phyloP scores from a whole-genome alignment of 768 basidiomycete genomes.

The Phlegmacium glaucopus region DNA sequence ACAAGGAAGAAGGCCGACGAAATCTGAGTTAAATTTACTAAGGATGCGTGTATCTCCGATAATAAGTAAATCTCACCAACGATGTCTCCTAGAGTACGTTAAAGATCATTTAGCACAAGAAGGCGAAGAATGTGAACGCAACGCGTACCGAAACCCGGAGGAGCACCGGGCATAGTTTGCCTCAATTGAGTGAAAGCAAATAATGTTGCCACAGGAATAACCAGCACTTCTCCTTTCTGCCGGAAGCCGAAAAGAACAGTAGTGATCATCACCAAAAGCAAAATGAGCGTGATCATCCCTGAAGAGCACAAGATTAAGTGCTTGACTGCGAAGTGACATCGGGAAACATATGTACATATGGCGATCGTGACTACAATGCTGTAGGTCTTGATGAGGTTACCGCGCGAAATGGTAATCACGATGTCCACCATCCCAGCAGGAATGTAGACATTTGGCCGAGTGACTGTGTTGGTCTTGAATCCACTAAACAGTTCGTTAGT shows the following conservation, averaged over 20 bases:
- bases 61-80: conserved; percentile 6
- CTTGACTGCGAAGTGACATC: not conserved
- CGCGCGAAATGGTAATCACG: conserved; percentile 15
- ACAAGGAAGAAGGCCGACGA: conserved; percentile 20
- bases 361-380: conserved; percentile 19
- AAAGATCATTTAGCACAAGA: not conserved
- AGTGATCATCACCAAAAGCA: conserved; percentile 23
- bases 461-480: conserved; percentile 16
- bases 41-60: not conserved
- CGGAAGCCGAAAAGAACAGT: conserved; percentile 24
- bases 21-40: conserved; percentile 9
- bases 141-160: conserved; percentile 19
- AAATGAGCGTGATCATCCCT: conserved; percentile 23
- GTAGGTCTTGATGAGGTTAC: conserved; percentile 19
- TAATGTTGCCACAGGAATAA: conserved; percentile 26
- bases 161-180: conserved; percentile 23
- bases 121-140: not conserved
- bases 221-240: conserved; percentile 18
- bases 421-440: conserved; percentile 19
- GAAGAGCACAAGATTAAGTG: not conserved
- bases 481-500: conserved; percentile 10
- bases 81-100: conserved; percentile 11
- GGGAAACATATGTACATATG: conserved; percentile 11
- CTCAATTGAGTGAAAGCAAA: conserved; percentile 23
- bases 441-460: conserved; percentile 8